Evolutionary conservation across 148 eudicot species (phyloP), one percentile per base, ranked within the genome.

Genomic region (Rheum nobile): DNA sequence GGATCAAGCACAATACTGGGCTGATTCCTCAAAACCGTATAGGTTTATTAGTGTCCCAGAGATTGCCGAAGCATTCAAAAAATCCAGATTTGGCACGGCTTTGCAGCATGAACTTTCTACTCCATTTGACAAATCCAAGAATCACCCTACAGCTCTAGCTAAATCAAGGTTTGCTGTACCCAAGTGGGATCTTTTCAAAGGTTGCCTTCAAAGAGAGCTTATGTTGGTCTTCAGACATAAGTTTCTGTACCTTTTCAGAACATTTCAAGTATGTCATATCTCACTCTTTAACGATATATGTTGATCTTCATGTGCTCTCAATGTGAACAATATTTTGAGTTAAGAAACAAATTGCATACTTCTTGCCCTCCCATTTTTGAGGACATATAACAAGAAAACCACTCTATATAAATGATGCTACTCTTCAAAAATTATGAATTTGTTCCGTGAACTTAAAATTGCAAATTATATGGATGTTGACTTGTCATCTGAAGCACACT

Each of bases 1-100:
- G 80, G 98, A 93, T 74, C 98, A 93, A 76, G 92, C 69, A 72
- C 98, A 93, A 75, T 93, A 93, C 77, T 89, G 98, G 98, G 97
- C 88, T 26, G 86, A 91, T 79, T 32, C 85, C 82, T 85, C 94
- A 35, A 85, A 74, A 79, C 95, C 95, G 28, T 91, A 93, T 48
- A 82, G 70, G 35, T 93, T 82, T 80, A 71, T 93, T 77, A 76
- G 91, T 32, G 89, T 84, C 72, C 70, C 83, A 50, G 80, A 82
- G 75, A 85, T 93, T 70, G 94, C 98, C n/a, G 89, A 88, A 79
- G 91, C 87, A 35, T 93, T 88, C 72, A 85, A 47, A 71, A 85
- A 77, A 43, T 93, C 95, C 57, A 81, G 83, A 78, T 83, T 84
- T 81, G 98, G 96, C 74, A 84, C 54, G 72, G 68, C 76, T 32